A percentile compares a stretch with the other conserved stretches of the same genome.
Conservation (phyloP, 192 early-diverging fungal species). For the Haplosporangium gracile region DNA sequence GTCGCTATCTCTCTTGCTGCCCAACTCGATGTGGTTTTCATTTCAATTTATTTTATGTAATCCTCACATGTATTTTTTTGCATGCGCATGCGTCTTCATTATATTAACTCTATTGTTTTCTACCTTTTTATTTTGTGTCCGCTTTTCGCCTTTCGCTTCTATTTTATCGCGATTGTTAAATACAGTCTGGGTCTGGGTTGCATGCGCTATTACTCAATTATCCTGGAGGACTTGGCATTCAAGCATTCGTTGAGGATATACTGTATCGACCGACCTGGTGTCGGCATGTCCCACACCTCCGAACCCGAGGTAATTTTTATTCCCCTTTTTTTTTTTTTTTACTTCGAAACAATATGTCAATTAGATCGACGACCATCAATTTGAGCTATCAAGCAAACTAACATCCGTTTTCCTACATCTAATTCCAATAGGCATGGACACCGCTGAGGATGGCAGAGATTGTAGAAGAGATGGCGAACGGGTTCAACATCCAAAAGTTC, state of each 20-base stretch:
- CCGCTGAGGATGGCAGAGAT: slow-evolving; percentile 54
- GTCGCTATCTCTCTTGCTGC: neutral
- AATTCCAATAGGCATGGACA: slow-evolving; percentile 20
- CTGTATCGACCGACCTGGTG: slow-evolving; percentile 59
- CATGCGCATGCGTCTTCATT: neutral
- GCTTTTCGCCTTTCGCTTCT: neutral
- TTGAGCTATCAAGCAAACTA: neutral
- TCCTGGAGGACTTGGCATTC: slow-evolving; percentile 58
- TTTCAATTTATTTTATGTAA: slow-evolving; percentile 9
- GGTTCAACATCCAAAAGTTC: slow-evolving; percentile 57
- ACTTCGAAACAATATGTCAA: neutral
- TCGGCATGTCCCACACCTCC: slow-evolving; percentile 54
- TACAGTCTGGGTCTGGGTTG: slow-evolving; percentile 51
- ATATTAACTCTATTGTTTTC: neutral
- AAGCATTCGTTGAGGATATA: slow-evolving; percentile 59
- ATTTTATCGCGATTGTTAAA: neutral
- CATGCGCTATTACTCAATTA: slow-evolving; percentile 59
- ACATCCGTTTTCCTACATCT: neutral
- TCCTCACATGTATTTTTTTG: neutral
- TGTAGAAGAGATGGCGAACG: slow-evolving; percentile 57
- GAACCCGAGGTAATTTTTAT: slow-evolving; percentile 41
- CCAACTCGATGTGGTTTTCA: neutral
- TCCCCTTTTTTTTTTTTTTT: slow-evolving; percentile 1
- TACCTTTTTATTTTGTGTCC: neutral
- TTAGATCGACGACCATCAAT: neutral